Conservation (phyloP, 257 asterid species). For the Solanum chilense region DNA sequence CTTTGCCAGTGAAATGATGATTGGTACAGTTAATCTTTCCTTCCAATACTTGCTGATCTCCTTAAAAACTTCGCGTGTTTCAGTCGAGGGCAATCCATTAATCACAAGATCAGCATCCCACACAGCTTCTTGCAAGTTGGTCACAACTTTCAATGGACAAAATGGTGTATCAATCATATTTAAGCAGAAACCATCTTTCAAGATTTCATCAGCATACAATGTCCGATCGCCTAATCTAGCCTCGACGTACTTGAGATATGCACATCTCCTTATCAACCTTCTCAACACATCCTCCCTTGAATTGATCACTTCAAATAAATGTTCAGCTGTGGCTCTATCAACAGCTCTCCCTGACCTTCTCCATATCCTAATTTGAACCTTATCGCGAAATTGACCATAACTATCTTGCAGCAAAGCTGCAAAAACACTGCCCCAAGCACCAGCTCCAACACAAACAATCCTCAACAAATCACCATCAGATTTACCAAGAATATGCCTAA, state of each 20-base stretch:
- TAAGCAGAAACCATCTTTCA: constrained; percentile 80
- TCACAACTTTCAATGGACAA: constrained; percentile 84
- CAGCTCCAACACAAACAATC: constrained; percentile 84
- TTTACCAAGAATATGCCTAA: constrained; percentile 48
- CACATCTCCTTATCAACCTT: constrained; percentile 83
- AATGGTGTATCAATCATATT: constrained; percentile 91
- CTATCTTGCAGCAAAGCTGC: constrained; percentile 79
- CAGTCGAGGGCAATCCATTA: constrained; percentile 88
- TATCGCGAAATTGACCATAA: constrained; percentile 65
- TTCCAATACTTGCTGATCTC: constrained; percentile 85
- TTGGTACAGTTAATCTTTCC: constrained; percentile 60
- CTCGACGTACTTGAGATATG: constrained; percentile 76
- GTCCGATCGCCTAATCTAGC: constrained; percentile 80
- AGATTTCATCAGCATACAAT: constrained; percentile 73
- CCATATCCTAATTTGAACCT: constrained; percentile 73
- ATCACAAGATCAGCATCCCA: constrained; percentile 91
- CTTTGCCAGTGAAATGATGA: constrained; percentile 75
- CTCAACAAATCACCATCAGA: constrained; percentile 50
- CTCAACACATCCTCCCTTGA: constrained; percentile 78
- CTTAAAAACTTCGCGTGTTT: constrained; percentile 61
- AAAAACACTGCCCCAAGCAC: constrained; percentile 92
- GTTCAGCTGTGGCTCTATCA: constrained; percentile 61
- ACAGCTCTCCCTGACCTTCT: constrained; percentile 66
- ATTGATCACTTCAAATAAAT: constrained; percentile 73
- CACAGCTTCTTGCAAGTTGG: constrained; percentile 90